phyloP scores from a whole-genome alignment of 2,329 filamentous ascomycete species.

The Passalora sequoiae region DNA sequence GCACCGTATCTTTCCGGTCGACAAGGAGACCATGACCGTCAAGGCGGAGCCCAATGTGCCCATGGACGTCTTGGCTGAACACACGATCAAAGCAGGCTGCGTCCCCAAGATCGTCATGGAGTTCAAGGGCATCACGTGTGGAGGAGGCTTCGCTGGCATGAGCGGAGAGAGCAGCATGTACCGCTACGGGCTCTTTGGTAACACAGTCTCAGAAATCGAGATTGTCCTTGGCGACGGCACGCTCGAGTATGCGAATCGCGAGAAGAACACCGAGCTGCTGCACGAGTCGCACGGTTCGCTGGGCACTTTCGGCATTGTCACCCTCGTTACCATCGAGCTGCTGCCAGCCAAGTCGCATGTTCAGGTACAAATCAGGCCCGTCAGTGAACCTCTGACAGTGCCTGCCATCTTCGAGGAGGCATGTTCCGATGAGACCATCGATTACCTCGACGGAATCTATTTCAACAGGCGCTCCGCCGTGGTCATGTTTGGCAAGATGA shows the following conservation, averaged over 20 bases:
- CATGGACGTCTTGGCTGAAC: conserved; percentile 60
- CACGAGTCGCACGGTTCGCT: conserved; percentile 60
- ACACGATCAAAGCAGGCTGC: conserved; percentile 52
- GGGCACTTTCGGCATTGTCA: conserved; percentile 63
- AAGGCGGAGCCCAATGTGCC: conserved; percentile 66
- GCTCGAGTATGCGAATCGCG: conserved; percentile 51
- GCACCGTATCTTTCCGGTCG: conserved; percentile 57
- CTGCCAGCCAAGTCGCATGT: conserved; percentile 46
- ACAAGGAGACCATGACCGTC: conserved; percentile 50
- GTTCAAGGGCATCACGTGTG: conserved; percentile 66
- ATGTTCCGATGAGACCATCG: conserved; percentile 36
- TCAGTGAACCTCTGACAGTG: conserved; percentile 39
- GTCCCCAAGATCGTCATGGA: conserved; percentile 66
- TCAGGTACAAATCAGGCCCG: conserved; percentile 46
- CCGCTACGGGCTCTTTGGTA: conserved; percentile 62
- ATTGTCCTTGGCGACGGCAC: conserved; percentile 60
- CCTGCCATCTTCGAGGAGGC: conserved; percentile 38
- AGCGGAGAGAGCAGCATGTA: conserved; percentile 66
- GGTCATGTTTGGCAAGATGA: conserved; percentile 44
- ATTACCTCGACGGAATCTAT: conserved; percentile 50
- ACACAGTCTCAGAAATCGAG: conserved; percentile 57
- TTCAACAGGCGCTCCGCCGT: conserved; percentile 41
- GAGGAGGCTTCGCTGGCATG: conserved; percentile 63
- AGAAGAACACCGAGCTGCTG: conserved; percentile 56
- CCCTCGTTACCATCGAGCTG: conserved; percentile 49